These are phyloP conservation scores for Trichaptum fuscoviolaceum DNA, from an alignment of 768 basidiomycete species.

Conservation along the genomic window DNA sequence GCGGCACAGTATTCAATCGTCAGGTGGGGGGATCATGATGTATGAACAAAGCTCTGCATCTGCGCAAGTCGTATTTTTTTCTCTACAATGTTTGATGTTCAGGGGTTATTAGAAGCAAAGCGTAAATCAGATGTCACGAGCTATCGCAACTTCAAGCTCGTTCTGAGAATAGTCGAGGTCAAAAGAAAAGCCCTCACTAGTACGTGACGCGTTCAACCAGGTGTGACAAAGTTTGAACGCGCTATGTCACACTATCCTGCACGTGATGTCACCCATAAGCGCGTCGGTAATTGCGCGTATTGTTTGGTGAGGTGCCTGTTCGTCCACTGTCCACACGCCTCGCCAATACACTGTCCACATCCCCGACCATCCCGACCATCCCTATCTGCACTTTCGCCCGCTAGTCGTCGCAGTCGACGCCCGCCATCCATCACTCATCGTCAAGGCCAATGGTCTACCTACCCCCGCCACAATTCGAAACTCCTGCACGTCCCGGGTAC, in stretches of 20 bases:
- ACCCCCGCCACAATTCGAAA: constrained; percentile 64
- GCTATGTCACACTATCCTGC: not conserved
- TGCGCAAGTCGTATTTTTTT: too few relatives aligned
- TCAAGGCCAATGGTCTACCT: constrained; percentile 52
- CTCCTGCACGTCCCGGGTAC: constrained; percentile 57
- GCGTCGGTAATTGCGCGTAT: not conserved
- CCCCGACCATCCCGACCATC: too few relatives aligned
- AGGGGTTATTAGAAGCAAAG: too few relatives aligned
- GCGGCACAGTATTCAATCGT: not conserved
- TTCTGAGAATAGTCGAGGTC: too few relatives aligned
- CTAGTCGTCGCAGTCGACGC: not conserved
- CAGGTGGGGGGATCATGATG: too few relatives aligned
- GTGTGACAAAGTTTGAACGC: not conserved
- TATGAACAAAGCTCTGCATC: too few relatives aligned
- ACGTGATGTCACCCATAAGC: not conserved
- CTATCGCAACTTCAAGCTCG: too few relatives aligned
- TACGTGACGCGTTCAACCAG: too few relatives aligned
- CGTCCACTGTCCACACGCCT: not conserved
- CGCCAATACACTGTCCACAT: not conserved
- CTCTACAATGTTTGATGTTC: too few relatives aligned
- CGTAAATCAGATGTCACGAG: too few relatives aligned
- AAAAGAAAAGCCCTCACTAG: too few relatives aligned
- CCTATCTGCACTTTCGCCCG: not conserved
- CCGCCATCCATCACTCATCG: not conserved
- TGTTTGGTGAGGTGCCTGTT: not conserved